Evolutionary conservation across 176 grass and related monocot species (phyloP), one percentile per base, ranked within the genome.

Genomic region (Thinopyrum elongatum): DNA sequence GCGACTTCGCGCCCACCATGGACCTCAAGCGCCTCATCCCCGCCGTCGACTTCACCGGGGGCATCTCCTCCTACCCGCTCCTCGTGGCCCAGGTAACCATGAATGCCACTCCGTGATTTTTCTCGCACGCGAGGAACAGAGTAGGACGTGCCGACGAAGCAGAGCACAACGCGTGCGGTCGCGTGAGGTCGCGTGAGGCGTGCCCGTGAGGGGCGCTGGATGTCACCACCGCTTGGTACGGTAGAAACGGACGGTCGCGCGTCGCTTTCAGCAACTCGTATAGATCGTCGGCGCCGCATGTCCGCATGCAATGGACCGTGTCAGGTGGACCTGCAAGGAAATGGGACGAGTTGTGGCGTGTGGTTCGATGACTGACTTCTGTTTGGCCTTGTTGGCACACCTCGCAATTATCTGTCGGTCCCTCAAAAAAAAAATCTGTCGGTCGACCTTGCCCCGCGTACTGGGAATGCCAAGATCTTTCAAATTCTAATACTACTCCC

Each of bases 1-100:
- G 92, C 13, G 95, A 97, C 88, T 97, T 97, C 82, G 91, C 95
- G 10, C 93, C 95, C 53, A 95, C 95, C 70, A 94, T 97, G 92
- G 93, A 88, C 38, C 90, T 97, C 74, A 97, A 97, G 85, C 82
- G 86, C 17, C 91, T 97, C 79, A 95, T 97, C 76, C 95, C 93
- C 58, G 68, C 81, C 60, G 91, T 97, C 67, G 92, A 91, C 25
- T 97, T 93, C 90, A 91, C 89, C 59, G 91, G 94, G 65, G 89
- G 92, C 86, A 88, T 97, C 84, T 94, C 95, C 8, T 51, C 95
- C 16, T 97, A 93, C 83, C 91, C 95, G 8, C 91, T 97, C 26
- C 90, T 97, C 61, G 95, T 97, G 51, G 87, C 85, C 68, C 95
- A 97, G 95, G 95, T 97, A 81, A 86, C 41, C 8, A 66, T 53